Base-by-base conservation (phyloP, 805 yeast species). In the Candida peoriensis region DNA sequence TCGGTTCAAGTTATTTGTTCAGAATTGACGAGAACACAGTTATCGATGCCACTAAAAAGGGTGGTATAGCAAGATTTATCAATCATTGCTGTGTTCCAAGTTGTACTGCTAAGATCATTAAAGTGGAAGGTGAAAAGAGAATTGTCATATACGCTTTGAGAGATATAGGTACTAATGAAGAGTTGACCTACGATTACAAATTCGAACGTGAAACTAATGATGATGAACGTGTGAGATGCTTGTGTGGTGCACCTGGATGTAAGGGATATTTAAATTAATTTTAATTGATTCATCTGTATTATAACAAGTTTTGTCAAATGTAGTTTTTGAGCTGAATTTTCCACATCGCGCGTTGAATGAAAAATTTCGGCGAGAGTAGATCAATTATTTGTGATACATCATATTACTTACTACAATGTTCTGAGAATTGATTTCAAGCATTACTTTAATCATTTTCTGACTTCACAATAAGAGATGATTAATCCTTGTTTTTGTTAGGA, bases 41-140 rank as follows among this genome's bases (percentile, higher is more conserved):
- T 8, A 84, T 93, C 36, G 99, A 93, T 63, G 98, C 99, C 6
- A 90, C 97, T 1, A 90, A 89, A 55, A 84, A 81, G 44, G 99
- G 99, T 19, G 97, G 97, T 4, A 89, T 89, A 50, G 97, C 98
- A 0, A 69, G 98, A 41, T 93, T 93, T 53, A 93, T 93, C 57
- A 93, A 93, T 51, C 99, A 93, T 58, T 88, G 97, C 57, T 93
- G 99, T 63, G 84, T 82, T 34, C 99, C 99, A 2, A 88, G 95
- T 47, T 93, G 98, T 62, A 88, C 95, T 0, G 97, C 98, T 2
- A 90, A 89, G 54, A 88, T 93, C 52, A 89, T 89, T 51, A 87
- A 87, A 57, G 97, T 88, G 25, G 97, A 88, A 39, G 97, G 97
- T 4, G 81, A 75, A 50, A 87, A 86, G 61, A 72, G 97, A 57